Evolutionary conservation across 345 rosid genomes (phyloP).

Genomic region (Eucalyptus leucophloia): DNA sequence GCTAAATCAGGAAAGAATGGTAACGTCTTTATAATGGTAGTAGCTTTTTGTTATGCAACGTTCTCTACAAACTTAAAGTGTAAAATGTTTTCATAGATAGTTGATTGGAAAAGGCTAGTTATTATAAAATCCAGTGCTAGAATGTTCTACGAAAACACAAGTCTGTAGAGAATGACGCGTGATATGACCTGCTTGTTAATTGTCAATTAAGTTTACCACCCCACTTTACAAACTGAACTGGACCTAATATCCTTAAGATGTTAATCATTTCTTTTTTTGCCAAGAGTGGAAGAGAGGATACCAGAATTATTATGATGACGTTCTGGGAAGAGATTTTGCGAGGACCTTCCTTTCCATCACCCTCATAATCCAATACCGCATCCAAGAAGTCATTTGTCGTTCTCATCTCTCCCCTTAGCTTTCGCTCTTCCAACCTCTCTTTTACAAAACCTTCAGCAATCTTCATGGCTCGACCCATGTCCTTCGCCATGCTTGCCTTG

Average conservation of each 20-base stretch:
- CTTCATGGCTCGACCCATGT: background rate
- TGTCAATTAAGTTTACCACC: background rate
- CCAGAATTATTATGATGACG: background rate
- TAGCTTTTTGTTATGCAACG: too few relatives aligned
- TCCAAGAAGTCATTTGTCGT: background rate
- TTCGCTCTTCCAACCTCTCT: background rate
- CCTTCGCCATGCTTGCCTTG: background rate
- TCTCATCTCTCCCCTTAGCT: background rate
- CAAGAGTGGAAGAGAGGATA: background rate
- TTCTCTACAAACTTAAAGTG: too few relatives aligned
- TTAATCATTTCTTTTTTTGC: background rate
- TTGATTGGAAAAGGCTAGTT: too few relatives aligned
- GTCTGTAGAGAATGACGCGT: background rate
- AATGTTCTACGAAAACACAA: background rate
- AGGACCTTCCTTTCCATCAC: background rate
- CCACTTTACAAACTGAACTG: background rate
- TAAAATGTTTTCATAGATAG: too few relatives aligned
- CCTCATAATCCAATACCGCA: background rate
- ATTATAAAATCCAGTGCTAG: background rate
- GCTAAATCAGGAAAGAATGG: too few relatives aligned
- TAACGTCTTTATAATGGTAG: too few relatives aligned
- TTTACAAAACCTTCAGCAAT: background rate
- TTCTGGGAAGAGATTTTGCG: background rate
- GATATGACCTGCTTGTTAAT: background rate
- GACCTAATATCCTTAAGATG: background rate